phyloP scores from a whole-genome alignment of 1,284 basidiomycete species.

The Ganoderma resinaceum region DNA sequence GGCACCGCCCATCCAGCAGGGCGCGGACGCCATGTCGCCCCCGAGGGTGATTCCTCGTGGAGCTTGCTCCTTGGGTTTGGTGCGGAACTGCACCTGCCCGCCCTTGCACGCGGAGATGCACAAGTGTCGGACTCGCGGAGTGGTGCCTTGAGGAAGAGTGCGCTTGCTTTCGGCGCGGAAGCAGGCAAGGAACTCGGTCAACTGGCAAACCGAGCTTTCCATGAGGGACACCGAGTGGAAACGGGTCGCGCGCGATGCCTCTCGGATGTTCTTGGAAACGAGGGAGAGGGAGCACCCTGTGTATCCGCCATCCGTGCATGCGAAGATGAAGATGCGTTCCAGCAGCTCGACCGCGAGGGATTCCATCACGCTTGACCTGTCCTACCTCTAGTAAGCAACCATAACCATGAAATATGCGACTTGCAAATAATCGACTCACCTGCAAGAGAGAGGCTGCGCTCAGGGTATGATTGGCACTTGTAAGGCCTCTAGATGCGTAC shows the following conservation, averaged over 20 bases:
- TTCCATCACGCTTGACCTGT: neutral
- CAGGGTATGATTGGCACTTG: too few species aligned
- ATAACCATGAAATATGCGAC: too few species aligned
- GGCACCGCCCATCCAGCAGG: neutral
- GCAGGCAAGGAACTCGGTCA: neutral
- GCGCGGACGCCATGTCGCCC: neutral
- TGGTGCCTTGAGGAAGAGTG: neutral
- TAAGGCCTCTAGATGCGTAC: too few species aligned
- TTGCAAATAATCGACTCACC: too few species aligned
- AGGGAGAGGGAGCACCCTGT: slow-evolving; percentile 11
- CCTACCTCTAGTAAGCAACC: neutral
- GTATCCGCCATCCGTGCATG: slow-evolving; percentile 15
- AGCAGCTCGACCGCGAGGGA: neutral
- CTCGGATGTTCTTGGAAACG: slow-evolving; percentile 7
- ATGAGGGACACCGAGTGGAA: slow-evolving; percentile 12
- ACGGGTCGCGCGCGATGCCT: neutral
- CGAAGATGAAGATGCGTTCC: slow-evolving; percentile 5
- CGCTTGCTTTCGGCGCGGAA: neutral
- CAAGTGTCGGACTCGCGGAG: neutral
- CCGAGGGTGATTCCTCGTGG: neutral
- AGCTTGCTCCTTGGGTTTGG: neutral
- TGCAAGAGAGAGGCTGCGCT: too few species aligned
- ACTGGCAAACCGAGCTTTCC: neutral
- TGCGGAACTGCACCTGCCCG: neutral
- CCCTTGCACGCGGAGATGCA: neutral